Base-by-base conservation (phyloP, 179 eudicot species). In the Patellifolia procumbens region DNA sequence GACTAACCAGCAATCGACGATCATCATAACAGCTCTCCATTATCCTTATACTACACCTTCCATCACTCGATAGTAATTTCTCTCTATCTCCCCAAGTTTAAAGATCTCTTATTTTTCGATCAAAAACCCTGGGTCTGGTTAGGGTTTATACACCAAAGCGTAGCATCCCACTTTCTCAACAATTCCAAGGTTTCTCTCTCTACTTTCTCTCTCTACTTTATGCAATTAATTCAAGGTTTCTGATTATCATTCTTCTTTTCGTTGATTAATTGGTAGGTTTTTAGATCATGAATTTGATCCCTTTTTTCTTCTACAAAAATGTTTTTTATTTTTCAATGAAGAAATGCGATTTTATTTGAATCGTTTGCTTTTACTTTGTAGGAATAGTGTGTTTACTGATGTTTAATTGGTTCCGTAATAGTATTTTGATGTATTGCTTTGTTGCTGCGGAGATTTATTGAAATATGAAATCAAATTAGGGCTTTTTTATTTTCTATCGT, bases 91-190 rank as follows among this genome's bases (percentile, higher is more conserved):
- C 24, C 65, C 61, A 48, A 1, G 2, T 48, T 70, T 5, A 61
- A 77, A 49, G 61, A 20, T 26, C 77, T 10, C 62, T 31, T 39
- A 10, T 3, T 28, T 58, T n/a, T 64, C 80, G 80, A 72, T 76
- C 80, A 58, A 64, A 81, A 80, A 81, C 75, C 83, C 80, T 80
- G 46, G 32, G 19, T 76, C 80, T 80, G 46, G 32, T 26, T 76
- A 76, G 83, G 83, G 79, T 80, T 80, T 76, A 71, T 66, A 63
- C 8, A 10, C 48, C 31, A 19, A 29, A 65, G 2, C 59, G 9
- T 0, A 22, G 32, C 24, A 42, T 4, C 22, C 12, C 24, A 10
- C 43, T 9, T 45, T 8, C 74, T 59, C 77, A 32, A 34, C 72
- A 49, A 28, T 42, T 34, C 56, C 49, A 28, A 69, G 79, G 83